Evolutionary conservation across 805 yeast species (phyloP).

Genomic region (Diddensiella caesifluorescens): DNA sequence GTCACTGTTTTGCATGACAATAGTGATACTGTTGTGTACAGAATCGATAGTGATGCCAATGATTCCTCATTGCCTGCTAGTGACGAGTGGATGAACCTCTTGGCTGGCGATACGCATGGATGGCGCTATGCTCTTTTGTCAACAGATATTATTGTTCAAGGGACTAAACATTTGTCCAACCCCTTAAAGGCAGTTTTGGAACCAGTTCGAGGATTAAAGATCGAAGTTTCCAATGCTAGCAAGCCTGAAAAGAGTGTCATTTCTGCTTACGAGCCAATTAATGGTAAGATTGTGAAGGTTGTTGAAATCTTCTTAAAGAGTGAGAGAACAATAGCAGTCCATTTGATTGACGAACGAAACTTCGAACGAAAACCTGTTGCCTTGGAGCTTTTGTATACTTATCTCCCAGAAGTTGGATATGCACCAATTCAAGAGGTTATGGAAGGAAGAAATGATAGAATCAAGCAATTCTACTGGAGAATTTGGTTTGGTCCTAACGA

Average conservation of each 20-base stretch:
- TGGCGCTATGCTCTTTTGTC: slow-evolving; percentile 93
- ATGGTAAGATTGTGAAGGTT: slow-evolving; percentile 52
- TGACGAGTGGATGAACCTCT: slow-evolving; percentile 65
- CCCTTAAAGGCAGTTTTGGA: slow-evolving; percentile 75
- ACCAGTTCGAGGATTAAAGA: slow-evolving; percentile 61
- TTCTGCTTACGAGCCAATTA: slow-evolving; percentile 62
- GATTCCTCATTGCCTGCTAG: slow-evolving; percentile 35
- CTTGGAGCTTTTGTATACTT: slow-evolving; percentile 71
- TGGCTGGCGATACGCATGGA: slow-evolving; percentile 71
- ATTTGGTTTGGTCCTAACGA: slow-evolving; percentile 79
- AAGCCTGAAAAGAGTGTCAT: slow-evolving; percentile 53
- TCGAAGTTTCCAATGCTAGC: slow-evolving; percentile 52
- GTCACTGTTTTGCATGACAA: slow-evolving; percentile 23
- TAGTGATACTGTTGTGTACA: slow-evolving; percentile 33
- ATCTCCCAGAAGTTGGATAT: slow-evolving; percentile 82
- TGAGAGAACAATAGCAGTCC: slow-evolving; percentile 54
- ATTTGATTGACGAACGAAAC: slow-evolving; percentile 83
- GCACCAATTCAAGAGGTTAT: slow-evolving; percentile 90
- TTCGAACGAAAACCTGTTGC: slow-evolving; percentile 69
- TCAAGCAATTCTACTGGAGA: slow-evolving; percentile 95
- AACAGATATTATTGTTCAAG: slow-evolving; percentile 78
- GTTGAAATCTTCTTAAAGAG: slow-evolving; percentile 54
- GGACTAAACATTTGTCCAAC: slow-evolving; percentile 68
- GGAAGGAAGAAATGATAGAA: slow-evolving; percentile 86
- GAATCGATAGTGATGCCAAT: slow-evolving; percentile 34